A percentile compares a stretch with the other conserved stretches of the same genome.
Evolutionary conservation across 345 rosid genomes (phyloP).

Genomic region (Garcia nutans): DNA sequence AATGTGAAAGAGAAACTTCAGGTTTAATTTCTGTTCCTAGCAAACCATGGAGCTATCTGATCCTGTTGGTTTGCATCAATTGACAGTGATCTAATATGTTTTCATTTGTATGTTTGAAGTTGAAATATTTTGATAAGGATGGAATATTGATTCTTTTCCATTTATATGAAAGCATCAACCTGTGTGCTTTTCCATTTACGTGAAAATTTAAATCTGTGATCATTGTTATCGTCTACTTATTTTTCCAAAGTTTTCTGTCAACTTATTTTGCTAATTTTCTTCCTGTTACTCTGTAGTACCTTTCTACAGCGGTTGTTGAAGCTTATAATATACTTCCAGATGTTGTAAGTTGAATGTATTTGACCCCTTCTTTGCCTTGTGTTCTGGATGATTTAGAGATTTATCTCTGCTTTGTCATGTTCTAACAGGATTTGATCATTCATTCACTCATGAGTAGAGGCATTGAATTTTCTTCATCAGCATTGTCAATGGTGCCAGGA

Average conservation of each 20-base stretch:
- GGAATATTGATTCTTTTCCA: not conserved
- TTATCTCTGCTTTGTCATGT: constrained; percentile 4
- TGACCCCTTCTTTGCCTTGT: constrained; percentile 5
- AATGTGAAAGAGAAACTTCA: constrained; percentile 60
- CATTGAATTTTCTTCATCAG: constrained; percentile 64
- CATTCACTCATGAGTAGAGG: constrained; percentile 66
- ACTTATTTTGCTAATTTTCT: constrained; percentile 13
- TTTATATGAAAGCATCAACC: not conserved
- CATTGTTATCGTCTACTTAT: not conserved
- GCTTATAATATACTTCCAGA: constrained; percentile 78
- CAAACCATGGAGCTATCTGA: not conserved
- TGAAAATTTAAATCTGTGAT: not conserved
- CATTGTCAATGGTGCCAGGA: constrained; percentile 78
- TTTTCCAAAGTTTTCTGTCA: not conserved
- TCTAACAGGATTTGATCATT: constrained; percentile 64
- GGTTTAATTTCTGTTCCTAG: constrained; percentile 37
- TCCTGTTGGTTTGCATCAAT: not conserved
- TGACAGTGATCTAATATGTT: not conserved
- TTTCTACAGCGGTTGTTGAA: constrained; percentile 73
- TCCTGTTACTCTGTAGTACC: constrained; percentile 39
- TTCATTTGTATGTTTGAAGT: not conserved
- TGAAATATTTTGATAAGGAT: not conserved
- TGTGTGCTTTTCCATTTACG: not conserved
- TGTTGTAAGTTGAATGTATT: constrained; percentile 51
- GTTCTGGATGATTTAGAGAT: not conserved